Percentiles rank a stretch among this genome's conserved stretches.
Conservation (phyloP, 805 yeast species). For the Suhomyces sp. region DNA sequence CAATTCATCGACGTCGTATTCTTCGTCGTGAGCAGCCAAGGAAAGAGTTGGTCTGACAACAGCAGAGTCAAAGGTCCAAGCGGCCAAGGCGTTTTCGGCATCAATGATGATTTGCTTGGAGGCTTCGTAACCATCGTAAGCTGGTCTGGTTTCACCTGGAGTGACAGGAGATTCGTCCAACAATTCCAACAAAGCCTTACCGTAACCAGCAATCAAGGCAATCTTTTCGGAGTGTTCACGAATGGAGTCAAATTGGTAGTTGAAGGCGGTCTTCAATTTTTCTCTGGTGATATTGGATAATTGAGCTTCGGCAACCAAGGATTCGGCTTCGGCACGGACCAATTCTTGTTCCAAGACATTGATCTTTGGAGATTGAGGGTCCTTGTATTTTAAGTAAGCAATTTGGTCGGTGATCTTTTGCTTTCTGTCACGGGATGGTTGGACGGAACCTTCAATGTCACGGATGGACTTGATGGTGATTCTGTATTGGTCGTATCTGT, state of each 20-base stretch:
- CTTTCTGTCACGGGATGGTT: constrained; percentile 97
- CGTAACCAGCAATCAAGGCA: constrained; percentile 97
- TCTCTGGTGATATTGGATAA: constrained; percentile 97
- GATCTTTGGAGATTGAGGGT: constrained; percentile 95
- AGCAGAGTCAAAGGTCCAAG: constrained; percentile 96
- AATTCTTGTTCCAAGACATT: constrained; percentile 95
- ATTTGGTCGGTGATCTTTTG: constrained; percentile 96
- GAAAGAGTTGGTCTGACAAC: constrained; percentile 92
- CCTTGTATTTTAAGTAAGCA: constrained; percentile 97
- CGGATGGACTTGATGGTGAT: constrained; percentile 91
- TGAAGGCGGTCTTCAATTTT: constrained; percentile 94
- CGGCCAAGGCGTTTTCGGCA: constrained; percentile 91
- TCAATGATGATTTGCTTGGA: constrained; percentile 97
- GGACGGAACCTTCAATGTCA: constrained; percentile 96
- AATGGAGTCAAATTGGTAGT: constrained; percentile 92
- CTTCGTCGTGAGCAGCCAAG: constrained; percentile 57
- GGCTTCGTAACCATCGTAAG: constrained; percentile 97
- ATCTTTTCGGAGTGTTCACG: constrained; percentile 95
- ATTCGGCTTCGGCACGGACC: constrained; percentile 98
- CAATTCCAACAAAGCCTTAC: constrained; percentile 93
- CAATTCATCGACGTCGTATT: constrained; percentile 42
- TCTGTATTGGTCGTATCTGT: constrained; percentile 97
- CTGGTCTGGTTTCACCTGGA: constrained; percentile 98
- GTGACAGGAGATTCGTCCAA: constrained; percentile 96
- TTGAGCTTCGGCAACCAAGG: constrained; percentile 98